These are phyloP conservation scores for Wickerhamomyces alni DNA, from an alignment of 805 yeast species.

Conservation along the genomic window DNA sequence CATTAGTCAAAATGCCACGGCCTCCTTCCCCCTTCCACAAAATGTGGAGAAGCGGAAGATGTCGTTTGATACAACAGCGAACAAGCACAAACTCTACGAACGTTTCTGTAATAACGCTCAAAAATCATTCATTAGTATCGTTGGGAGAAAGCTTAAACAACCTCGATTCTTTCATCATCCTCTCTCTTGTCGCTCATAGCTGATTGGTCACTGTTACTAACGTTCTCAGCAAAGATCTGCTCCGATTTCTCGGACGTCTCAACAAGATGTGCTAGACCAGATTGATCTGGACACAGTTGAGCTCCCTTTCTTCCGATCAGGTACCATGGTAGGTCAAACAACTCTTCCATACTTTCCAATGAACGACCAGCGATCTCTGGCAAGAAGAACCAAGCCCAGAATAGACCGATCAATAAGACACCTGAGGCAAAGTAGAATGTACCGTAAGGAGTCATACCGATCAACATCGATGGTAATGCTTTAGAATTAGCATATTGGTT, in stretches of 20 bases:
- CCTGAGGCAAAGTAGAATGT: slow-evolving; percentile 47
- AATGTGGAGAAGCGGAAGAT: no score
- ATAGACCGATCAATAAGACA: slow-evolving; percentile 34
- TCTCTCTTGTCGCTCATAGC: not conserved
- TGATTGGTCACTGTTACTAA: not conserved
- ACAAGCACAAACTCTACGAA: no score
- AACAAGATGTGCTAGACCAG: slow-evolving; percentile 28
- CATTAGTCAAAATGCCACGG: no score
- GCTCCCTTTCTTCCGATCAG: slow-evolving; percentile 50
- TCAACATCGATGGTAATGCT: slow-evolving; percentile 47
- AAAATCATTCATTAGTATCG: no score
- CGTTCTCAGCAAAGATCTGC: slow-evolving; percentile 11
- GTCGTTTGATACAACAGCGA: no score
- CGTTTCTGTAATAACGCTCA: no score
- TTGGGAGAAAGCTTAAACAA: not conserved
- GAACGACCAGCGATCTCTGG: slow-evolving; percentile 34
- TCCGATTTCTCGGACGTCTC: slow-evolving; percentile 10
- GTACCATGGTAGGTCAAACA: slow-evolving; percentile 48
- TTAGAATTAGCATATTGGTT: slow-evolving; percentile 54
- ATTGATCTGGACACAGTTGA: slow-evolving; percentile 44
- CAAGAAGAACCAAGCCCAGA: slow-evolving; percentile 31
- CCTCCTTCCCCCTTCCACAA: no score
- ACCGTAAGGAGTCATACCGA: slow-evolving; percentile 40
- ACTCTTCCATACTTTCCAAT: slow-evolving; percentile 33
- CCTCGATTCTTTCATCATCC: not conserved